Evolutionary conservation across 2,329 filamentous ascomycete species (phyloP).

Genomic region (Talaromyces sp.): DNA sequence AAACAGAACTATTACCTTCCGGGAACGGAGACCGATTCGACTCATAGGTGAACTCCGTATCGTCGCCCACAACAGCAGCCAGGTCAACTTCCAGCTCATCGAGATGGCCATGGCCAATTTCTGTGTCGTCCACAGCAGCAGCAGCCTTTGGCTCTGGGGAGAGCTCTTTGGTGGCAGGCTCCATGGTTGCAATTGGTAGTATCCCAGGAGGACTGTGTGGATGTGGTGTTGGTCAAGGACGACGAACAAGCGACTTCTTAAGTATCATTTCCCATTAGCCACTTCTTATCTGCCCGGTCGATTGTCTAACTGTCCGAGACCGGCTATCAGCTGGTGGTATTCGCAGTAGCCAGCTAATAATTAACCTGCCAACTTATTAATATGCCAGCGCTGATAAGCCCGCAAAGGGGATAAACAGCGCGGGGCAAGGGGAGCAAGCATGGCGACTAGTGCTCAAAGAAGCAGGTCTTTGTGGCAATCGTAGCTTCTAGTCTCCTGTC

Average conservation of each 20-base stretch:
- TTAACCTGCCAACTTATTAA: not conserved
- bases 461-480: not conserved
- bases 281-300: not conserved
- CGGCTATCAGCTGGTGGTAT: not conserved
- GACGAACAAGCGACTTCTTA: not conserved
- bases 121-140: not conserved
- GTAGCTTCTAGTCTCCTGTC: not conserved
- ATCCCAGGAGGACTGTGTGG: not conserved
- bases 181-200: not conserved
- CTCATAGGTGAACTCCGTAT: constrained; percentile 13
- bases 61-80: constrained; percentile 5
- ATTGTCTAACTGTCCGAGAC: not conserved
- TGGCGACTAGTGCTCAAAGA: not conserved
- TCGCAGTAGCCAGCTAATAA: no score
- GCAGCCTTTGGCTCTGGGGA: not conserved
- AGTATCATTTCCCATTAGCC: not conserved
- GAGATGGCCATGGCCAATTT: constrained; percentile 2
- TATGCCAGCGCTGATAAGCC: not conserved
- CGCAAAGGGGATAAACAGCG: not conserved
- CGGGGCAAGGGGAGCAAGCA: not conserved
- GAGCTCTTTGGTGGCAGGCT: constrained; percentile 1
- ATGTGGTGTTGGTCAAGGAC: not conserved
- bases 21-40: constrained; percentile 23
- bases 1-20: constrained; percentile 7
- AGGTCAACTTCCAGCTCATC: constrained; percentile 11